Evolutionary conservation across 495 filamentous ascomycete species (phyloP), one percentile per base, ranked within the genome.

Genomic region (Hypoxylon lienhwacheense): DNA sequence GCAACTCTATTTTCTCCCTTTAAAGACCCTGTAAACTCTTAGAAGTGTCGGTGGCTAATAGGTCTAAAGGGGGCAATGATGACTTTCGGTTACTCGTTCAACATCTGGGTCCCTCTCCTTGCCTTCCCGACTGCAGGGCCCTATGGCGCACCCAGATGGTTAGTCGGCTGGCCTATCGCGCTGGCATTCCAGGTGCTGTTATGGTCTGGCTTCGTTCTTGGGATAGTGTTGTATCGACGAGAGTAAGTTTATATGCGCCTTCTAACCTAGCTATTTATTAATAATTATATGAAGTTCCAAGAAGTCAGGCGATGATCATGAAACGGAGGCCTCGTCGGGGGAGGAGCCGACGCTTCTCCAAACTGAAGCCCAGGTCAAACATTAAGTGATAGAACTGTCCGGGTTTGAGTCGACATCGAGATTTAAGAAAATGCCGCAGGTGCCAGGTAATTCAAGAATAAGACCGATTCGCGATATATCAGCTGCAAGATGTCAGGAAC

Each of bases 41-140:
- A 12, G 5, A 16, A 41, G 25, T 41, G 20, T 21, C 15, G 15
- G 8, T 29, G 2, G 17, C 15, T 12, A 34, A 29, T 20, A 4
- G 2, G 20, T 2, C 16, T 31, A 14, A 14, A 77, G 71, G 75
- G 75, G 8, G 55, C 72, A 1, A 76, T 77, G 75, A 77, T 77
- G 75, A 73, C 73, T 12, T 72, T 77, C 32, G 73, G 73, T 21
- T 78, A 77, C 47, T 76, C 73, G 0, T 76, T 77, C 55, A 60
- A 76, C 12, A 74, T 76, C 29, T 77, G 74, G 73, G 70, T 74
- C 12, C 73, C 73, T 0, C 67, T 76, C 17, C 49, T 78, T 1
- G 50, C 73, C 3, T 78, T 73, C 43, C 75, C 71, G 3, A 75
- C 73, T 2, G 67, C 69, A 7, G 70, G 73, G 1, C 70, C 66